Evolutionary conservation across 1,284 basidiomycete species (phyloP).

Genomic region (Flammula alnicola): DNA sequence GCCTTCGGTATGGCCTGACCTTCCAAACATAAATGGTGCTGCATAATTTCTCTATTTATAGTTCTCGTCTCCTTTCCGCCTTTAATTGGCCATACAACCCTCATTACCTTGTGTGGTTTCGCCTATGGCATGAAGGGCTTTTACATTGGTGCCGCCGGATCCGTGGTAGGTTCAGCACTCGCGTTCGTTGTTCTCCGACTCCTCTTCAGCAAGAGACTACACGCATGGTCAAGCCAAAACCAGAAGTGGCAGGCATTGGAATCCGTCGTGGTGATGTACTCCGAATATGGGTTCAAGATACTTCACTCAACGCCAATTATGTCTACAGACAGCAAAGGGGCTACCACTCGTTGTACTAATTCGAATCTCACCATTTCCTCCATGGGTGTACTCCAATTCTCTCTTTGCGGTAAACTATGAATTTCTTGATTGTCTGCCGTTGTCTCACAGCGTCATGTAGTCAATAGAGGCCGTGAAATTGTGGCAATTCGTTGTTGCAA

Average conservation of each 20-base stretch:
- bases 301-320: neutral
- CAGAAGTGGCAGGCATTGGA: slow-evolving; percentile 81
- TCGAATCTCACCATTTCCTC: slow-evolving; percentile 81
- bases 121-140: slow-evolving; percentile 82
- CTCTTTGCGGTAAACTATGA: slow-evolving; percentile 66
- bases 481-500: slow-evolving; percentile 78
- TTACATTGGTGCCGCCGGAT: slow-evolving; percentile 62
- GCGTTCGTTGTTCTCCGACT: slow-evolving; percentile 67
- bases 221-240: slow-evolving; percentile 61
- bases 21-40: neutral
- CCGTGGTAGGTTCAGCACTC: slow-evolving; percentile 69
- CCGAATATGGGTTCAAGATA: slow-evolving; percentile 2
- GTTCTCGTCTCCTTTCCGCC: slow-evolving; percentile 80
- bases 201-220: slow-evolving; percentile 59
- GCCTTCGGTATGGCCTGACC: slow-evolving; percentile 48
- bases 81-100: slow-evolving; percentile 73
- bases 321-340: slow-evolving; percentile 63
- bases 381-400: slow-evolving; percentile 82
- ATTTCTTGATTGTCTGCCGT: neutral
- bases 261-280: slow-evolving; percentile 66
- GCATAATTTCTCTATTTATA: slow-evolving; percentile 16
- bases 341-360: slow-evolving; percentile 80
- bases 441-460: slow-evolving; percentile 37
- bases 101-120: slow-evolving; percentile 73
- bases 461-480: slow-evolving; percentile 75